A percentile compares a stretch with the other conserved stretches of the same genome.
phyloP scores from a whole-genome alignment of 176 grass and related monocot genomes.

The Oropetium thomaeum region DNA sequence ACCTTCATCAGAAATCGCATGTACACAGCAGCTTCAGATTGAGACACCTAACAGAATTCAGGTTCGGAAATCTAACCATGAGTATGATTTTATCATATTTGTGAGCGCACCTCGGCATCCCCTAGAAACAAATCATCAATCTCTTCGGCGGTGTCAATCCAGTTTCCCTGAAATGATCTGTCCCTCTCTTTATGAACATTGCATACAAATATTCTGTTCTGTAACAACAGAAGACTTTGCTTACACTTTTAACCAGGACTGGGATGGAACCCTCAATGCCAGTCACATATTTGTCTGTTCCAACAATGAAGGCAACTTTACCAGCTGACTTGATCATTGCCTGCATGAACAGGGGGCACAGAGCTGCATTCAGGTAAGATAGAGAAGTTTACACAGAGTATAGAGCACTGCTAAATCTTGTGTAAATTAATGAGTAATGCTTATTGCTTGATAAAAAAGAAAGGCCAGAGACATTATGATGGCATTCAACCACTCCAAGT shows the following conservation, averaged over 20 bases:
- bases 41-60: not conserved
- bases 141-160: conserved; percentile 80
- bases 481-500: not conserved
- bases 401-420: not conserved
- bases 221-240: conserved; percentile 2
- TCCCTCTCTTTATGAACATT: conserved; percentile 32
- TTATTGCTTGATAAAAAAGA: too few relatives aligned
- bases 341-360: conserved; percentile 20
- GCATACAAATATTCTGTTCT: not conserved
- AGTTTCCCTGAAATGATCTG: conserved; percentile 68
- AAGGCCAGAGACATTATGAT: not conserved
- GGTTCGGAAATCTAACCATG: not conserved
- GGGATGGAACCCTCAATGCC: conserved; percentile 72
- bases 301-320: conserved; percentile 67
- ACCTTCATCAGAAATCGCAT: conserved; percentile 51
- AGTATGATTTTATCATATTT: not conserved
- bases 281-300: conserved; percentile 61
- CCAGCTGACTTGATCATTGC: conserved; percentile 52
- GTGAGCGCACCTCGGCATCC: conserved; percentile 63
- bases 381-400: not conserved
- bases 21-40: not conserved
- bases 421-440: not conserved
- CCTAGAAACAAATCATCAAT: conserved; percentile 92
- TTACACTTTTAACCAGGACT: conserved; percentile 81
- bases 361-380: not conserved